phyloP scores from a whole-genome alignment of 306 rosid genomes.

The Casuarina cunninghamiana region DNA sequence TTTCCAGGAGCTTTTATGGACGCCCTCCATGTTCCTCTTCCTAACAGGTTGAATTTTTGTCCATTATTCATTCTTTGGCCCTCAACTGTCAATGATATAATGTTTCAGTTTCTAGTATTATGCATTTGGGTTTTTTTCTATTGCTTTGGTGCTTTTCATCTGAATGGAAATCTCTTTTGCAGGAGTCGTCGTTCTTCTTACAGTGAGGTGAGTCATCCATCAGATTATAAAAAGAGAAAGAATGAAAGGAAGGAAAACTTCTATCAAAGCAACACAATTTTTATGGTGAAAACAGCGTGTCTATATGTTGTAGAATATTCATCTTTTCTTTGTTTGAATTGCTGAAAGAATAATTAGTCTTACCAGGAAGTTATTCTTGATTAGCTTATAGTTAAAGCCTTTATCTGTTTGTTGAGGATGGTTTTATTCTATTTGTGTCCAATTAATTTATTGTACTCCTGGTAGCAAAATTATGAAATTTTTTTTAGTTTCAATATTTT shows the following conservation, averaged over 20 bases:
- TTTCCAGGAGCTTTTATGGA: conserved; percentile 91
- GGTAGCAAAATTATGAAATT: background rate
- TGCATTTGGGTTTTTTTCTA: background rate
- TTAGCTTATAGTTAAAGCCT: background rate
- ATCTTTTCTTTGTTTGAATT: background rate
- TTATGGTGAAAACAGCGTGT: background rate
- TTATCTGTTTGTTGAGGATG: background rate
- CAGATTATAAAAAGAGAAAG: background rate
- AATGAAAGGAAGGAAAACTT: background rate
- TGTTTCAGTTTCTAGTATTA: conserved; percentile 16
- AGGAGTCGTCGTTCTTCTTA: conserved; percentile 55
- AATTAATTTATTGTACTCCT: background rate
- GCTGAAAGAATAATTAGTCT: background rate
- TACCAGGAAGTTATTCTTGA: background rate
- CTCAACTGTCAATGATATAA: background rate
- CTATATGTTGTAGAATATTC: background rate
- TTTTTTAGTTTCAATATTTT: background rate
- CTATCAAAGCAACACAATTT: background rate
- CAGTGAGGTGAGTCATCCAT: conserved; percentile 52
- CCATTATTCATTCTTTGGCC: conserved; percentile 3
- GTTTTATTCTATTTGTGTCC: background rate
- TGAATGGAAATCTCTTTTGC: conserved; percentile 32
- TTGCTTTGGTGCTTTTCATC: conserved; percentile 4
- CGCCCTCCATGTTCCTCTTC: conserved; percentile 59
- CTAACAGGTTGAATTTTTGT: conserved; percentile 49